Conservation (phyloP, 257 asterid species). For the Solanum arcanum region DNA sequence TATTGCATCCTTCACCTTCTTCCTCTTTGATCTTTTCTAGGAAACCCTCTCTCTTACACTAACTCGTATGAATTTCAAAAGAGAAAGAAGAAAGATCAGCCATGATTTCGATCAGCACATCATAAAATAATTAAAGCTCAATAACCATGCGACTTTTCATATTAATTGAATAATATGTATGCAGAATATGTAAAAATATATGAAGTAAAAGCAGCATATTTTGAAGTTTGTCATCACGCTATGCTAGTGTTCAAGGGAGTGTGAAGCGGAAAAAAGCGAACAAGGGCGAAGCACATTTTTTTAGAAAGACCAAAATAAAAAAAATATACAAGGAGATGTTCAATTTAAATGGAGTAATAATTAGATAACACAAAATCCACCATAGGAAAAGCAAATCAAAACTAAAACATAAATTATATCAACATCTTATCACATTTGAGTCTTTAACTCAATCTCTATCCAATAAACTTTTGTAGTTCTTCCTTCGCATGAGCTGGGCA, state of each 20-base stretch:
- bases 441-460: not conserved
- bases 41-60: constrained; percentile 99
- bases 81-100: not conserved
- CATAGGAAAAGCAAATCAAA: not conserved
- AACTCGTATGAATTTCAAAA: constrained; percentile 3
- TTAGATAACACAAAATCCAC: not conserved
- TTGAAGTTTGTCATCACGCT: not conserved
- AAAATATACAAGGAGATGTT: not conserved
- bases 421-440: not conserved
- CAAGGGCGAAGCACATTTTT: not conserved
- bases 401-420: not conserved
- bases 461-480: not conserved
- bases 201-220: not conserved
- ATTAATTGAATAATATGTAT: not conserved
- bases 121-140: not conserved
- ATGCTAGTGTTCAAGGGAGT: not conserved
- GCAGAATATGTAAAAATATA: not conserved
- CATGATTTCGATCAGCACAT: not conserved
- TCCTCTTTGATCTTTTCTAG: constrained; percentile 86
- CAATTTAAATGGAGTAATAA: not conserved
- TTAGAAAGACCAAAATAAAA: not conserved
- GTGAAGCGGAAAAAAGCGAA: not conserved
- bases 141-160: not conserved
- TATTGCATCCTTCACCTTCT: constrained; percentile 95
- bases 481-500: not conserved